Evolutionary conservation across 1,139 yeast genomes (phyloP).

Genomic region (Candida frijolesensis): DNA sequence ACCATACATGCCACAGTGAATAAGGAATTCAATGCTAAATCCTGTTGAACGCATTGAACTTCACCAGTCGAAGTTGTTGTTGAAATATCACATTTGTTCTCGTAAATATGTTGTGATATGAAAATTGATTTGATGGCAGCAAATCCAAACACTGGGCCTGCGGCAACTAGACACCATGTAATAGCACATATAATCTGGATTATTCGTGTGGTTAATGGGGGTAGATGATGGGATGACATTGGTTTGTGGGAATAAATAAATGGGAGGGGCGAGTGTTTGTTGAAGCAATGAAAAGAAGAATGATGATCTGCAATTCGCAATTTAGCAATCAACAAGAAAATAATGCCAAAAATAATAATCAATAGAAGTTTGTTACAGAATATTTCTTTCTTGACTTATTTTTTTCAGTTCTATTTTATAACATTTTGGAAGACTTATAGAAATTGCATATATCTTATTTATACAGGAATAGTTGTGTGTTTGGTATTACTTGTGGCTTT

Average conservation of each 20-base stretch:
- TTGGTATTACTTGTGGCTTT: neutral
- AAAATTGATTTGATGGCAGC: conserved; percentile 89
- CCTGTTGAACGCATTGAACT: conserved; percentile 67
- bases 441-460: no score
- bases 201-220: conserved; percentile 24
- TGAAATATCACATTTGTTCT: conserved; percentile 50
- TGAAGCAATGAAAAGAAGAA: neutral
- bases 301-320: neutral
- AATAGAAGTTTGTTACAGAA: no score
- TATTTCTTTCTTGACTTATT: no score
- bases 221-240: conserved; percentile 9
- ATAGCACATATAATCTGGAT: conserved; percentile 61
- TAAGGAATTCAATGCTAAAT: conserved; percentile 75
- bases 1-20: conserved; percentile 86
- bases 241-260: neutral
- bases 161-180: conserved; percentile 84
- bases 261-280: neutral
- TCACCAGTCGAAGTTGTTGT: conserved; percentile 20
- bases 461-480: neutral
- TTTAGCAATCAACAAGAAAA: no score
- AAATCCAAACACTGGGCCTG: conserved; percentile 93
- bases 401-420: no score
- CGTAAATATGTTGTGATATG: conserved; percentile 75
- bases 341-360: no score
- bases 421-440: no score